Evolutionary conservation across 2,329 filamentous ascomycete species (phyloP).

Genomic region (Diplodia mutila): DNA sequence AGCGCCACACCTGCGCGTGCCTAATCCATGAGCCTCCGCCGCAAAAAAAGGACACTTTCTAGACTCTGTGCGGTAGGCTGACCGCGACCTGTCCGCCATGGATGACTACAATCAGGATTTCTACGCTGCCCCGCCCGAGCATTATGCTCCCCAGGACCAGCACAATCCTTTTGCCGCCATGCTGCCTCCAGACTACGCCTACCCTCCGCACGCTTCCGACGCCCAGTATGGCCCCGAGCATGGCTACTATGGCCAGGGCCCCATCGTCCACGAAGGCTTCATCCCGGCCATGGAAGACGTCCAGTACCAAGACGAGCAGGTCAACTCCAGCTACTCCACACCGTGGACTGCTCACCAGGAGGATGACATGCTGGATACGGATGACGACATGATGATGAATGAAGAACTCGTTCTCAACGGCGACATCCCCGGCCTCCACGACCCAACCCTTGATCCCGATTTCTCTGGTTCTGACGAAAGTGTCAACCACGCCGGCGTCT

Average conservation of each 20-base stretch:
- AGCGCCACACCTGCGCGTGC: not conserved
- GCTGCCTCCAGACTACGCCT: constrained; percentile 17
- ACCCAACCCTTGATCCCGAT: constrained; percentile 41
- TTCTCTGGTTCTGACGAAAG: constrained; percentile 40
- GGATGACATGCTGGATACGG: constrained; percentile 28
- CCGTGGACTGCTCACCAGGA: constrained; percentile 4
- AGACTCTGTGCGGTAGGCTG: not conserved
- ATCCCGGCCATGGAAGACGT: constrained; percentile 38
- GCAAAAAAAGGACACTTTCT: not conserved
- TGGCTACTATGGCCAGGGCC: constrained; percentile 28
- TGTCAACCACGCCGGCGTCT: constrained; percentile 26
- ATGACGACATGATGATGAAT: constrained; percentile 36
- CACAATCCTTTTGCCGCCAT: constrained; percentile 26
- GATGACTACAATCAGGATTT: constrained; percentile 8
- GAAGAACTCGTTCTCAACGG: constrained; percentile 23
- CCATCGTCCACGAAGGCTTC: constrained; percentile 45
- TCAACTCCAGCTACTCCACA: not conserved
- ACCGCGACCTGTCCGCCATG: not conserved
- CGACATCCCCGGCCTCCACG: constrained; percentile 36
- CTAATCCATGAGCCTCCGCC: not conserved
- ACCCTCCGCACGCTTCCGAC: not conserved
- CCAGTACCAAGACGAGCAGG: constrained; percentile 31
- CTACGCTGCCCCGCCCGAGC: not conserved
- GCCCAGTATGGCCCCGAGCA: constrained; percentile 13
- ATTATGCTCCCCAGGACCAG: constrained; percentile 18